Base-by-base conservation (phyloP, 306 rosid species). In the Astragalus membranaceus region DNA sequence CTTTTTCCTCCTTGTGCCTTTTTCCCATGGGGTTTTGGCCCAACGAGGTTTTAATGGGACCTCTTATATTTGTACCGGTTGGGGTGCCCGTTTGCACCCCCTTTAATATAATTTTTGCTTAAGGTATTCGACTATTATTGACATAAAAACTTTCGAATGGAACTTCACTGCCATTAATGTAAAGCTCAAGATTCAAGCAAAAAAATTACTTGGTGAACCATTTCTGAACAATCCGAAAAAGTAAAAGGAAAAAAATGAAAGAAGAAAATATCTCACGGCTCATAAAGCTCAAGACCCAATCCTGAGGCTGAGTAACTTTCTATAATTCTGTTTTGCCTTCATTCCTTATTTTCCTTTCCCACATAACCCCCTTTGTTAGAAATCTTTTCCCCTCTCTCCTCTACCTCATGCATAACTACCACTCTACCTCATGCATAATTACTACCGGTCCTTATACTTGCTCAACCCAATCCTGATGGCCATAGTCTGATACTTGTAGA, bases 241-340 rank as follows among this genome's bases (percentile, higher is more conserved):
- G n/a, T 15, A 37, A 60, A 37, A 37, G 9, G 33, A 60, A 30
- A 60, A 60, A 60, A 60, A 6, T 37, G 32, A 60, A 36, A 37
- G 67, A 57, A 57, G 64, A 37, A 33, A 60, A 60, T 61, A 61
- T 61, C 67, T 48, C 67, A 59, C 67, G 16, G 17, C 42, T 30
- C 17, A 56, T 35, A 30, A 56, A 56, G 42, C 63, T 60, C 17
- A 16, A 37, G 32, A 13, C 49, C 49, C 67, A 37, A 59, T 17
- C 43, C 12, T 6, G 60, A 26, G 9, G 65, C 65, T 35, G 65
- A 36, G 32, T 59, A 13, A 59, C 47, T 59, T 17, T 47, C 65
- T 26, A 35, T 32, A 35, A 35, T 59, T 8, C 9, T 59, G 30
- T 59, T 59, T 35, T 59, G 43, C 47, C 26, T 35, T 59, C 47